Evolutionary conservation across 768 basidiomycete genomes (phyloP).

Genomic region (Asterophora parasitica): DNA sequence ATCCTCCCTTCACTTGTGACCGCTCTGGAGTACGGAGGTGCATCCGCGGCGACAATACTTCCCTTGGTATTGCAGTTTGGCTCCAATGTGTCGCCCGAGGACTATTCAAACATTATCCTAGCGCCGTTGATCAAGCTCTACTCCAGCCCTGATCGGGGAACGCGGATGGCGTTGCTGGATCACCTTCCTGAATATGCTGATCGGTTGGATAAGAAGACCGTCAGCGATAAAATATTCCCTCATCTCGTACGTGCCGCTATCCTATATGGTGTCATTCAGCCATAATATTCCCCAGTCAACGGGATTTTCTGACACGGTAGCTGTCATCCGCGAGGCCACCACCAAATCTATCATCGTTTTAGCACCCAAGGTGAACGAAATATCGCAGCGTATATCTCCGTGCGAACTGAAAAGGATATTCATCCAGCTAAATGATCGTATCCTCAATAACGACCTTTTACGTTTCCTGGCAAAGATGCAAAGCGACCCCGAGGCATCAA

Average conservation of each 20-base stretch:
- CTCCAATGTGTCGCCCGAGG: conserved; percentile 59
- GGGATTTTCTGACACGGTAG: conserved; percentile 92
- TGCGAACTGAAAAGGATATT: not conserved
- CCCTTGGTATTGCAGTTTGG: conserved; percentile 84
- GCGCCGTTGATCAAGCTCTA: conserved; percentile 81
- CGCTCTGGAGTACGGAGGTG: conserved; percentile 74
- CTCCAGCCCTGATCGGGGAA: conserved; percentile 87
- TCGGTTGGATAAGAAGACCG: conserved; percentile 79
- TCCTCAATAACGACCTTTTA: conserved; percentile 94
- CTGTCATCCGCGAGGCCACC: conserved; percentile 91
- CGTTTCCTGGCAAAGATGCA: conserved; percentile 91
- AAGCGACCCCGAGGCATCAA: conserved; percentile 87
- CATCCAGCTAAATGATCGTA: conserved; percentile 76
- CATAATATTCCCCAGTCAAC: conserved; percentile 62
- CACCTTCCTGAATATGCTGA: conserved; percentile 80
- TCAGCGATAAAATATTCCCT: conserved; percentile 89
- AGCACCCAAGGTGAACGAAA: conserved; percentile 64
- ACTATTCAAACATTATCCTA: conserved; percentile 66
- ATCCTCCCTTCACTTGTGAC: conserved; percentile 84
- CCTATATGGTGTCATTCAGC: conserved; percentile 1
- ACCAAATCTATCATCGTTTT: conserved; percentile 82
- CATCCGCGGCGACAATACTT: conserved; percentile 70
- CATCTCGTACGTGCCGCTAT: conserved; percentile 58
- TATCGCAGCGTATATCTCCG: not conserved
- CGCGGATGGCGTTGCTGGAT: conserved; percentile 90